Percentiles rank a stretch among this genome's conserved stretches.
Conservation (phyloP, 208 protist species). For the Trypanosomatidae sp. region DNA sequence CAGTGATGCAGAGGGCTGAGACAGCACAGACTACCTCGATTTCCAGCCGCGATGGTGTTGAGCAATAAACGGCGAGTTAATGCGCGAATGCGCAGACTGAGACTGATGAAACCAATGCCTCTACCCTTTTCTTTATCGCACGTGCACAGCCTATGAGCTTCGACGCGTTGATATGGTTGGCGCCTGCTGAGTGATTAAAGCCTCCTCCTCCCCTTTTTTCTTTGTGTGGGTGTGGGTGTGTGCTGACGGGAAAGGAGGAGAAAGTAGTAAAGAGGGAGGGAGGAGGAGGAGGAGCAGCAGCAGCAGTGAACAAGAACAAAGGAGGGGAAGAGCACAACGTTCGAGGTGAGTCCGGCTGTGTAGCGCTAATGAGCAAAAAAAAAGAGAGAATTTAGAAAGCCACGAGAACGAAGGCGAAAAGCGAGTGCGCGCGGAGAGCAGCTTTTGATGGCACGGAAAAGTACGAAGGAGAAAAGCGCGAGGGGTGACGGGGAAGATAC, state of each 20-base stretch:
- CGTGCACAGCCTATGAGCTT: not conserved
- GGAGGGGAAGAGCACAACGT: not conserved
- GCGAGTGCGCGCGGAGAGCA: not conserved
- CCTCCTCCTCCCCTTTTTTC: not conserved
- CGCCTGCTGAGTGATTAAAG: not conserved
- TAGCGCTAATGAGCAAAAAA: not conserved
- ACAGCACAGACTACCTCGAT: not conserved
- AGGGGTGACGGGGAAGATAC: not conserved
- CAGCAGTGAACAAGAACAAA: not conserved
- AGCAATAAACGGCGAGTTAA: not conserved
- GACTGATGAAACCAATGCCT: not conserved
- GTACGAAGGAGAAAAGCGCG: not conserved
- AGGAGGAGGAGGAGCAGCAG: not conserved
- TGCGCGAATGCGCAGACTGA: not conserved
- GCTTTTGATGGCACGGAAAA: not conserved
- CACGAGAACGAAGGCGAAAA: conserved; percentile 3
- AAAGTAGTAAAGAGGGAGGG: not conserved
- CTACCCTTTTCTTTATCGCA: not conserved
- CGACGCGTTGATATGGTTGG: not conserved
- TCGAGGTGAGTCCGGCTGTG: not conserved
- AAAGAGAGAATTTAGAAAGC: conserved; percentile 3
- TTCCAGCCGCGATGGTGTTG: not conserved
- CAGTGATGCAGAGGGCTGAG: not conserved
- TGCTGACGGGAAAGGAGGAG: not conserved
- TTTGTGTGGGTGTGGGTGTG: not conserved